Conservation (phyloP, 1,284 basidiomycete genomes). For the Erythrobasidium hasegawianum region DNA sequence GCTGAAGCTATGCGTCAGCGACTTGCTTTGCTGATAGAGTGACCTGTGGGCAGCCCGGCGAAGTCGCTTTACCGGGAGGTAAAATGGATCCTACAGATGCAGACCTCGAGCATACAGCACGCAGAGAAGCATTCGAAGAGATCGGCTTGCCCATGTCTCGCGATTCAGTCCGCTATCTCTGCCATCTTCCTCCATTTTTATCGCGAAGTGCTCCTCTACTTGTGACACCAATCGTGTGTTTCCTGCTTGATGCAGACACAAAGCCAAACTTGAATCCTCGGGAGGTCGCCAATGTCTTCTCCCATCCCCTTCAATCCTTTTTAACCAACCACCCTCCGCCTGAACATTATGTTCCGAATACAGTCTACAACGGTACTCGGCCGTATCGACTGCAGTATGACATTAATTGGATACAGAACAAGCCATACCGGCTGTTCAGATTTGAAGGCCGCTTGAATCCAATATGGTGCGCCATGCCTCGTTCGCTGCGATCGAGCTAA, state of each 20-base stretch:
- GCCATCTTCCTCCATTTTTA: constrained; percentile 40
- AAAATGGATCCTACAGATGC: constrained; percentile 42
- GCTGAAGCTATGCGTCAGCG: background rate
- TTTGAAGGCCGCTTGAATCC: constrained; percentile 39
- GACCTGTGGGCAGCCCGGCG: constrained; percentile 39
- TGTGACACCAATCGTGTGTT: constrained; percentile 39
- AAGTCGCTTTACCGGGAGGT: constrained; percentile 44
- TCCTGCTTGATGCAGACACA: constrained; percentile 1
- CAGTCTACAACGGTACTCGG: constrained; percentile 12
- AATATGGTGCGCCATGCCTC: constrained; percentile 14
- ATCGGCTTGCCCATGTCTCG: constrained; percentile 42
- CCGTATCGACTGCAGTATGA: constrained; percentile 41
- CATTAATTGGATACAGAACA: constrained; percentile 38
- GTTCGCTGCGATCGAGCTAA: constrained; percentile 5
- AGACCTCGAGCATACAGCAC: constrained; percentile 42
- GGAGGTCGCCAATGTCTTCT: constrained; percentile 42
- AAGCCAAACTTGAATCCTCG: constrained; percentile 39
- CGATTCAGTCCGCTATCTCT: constrained; percentile 39
- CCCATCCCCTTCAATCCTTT: constrained; percentile 42
- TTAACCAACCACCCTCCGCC: constrained; percentile 20
- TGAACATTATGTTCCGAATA: constrained; percentile 14
- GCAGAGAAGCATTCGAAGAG: constrained; percentile 45
- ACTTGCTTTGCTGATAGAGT: background rate
- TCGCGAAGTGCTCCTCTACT: constrained; percentile 39
- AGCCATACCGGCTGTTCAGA: constrained; percentile 39